Base-by-base conservation (phyloP, 2,329 filamentous ascomycete genomes). In the Exophiala sideris region DNA sequence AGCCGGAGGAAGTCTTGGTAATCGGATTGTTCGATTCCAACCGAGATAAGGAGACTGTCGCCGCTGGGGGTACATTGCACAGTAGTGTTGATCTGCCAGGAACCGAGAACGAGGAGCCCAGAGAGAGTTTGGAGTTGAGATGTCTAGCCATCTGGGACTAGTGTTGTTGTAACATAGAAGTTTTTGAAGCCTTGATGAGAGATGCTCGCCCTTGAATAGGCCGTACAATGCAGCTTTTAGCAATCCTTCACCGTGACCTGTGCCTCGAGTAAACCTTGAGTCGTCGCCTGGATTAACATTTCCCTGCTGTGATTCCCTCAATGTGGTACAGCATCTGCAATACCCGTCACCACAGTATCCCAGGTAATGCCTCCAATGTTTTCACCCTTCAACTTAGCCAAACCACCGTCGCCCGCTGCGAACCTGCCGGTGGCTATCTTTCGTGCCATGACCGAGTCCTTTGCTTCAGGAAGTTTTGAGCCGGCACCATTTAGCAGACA, bases 361-460 rank as follows among this genome's bases (percentile, higher is more conserved):
- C 79, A 82, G 52, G 75, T 79, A 38, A 81, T 63, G 7, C 77
- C 77, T 48, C 77, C 75, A 35, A 75, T 68, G 60, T 73, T 76
- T 56, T 71, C 71, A 6, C 77, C 76, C n/a, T 65, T 68, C 29
- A 52, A 45, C 20, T 57, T 45, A 12, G 69, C 68, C 32, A 76
- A 58, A 3, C 68, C 67, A 55, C 70, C 59, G 16, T 67, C 68
- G 1, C 64, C 55, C 1, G 66, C 66, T 12, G 70, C 61, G 21
- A 67, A 66, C 34, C 77, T 82, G 10, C 88, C 86, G 9, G 79
- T 85, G 1, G 85, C 84, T 57, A 94, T 83, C 58, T 79, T 82
- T 62, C 88, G 82, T 78, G 91, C 86, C 62, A 90, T 77, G 1
- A 91, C 75, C 0, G 87, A 88, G 63, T 92, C 89, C 66, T 82